A percentile compares a stretch with the other conserved stretches of the same genome.
phyloP scores from a whole-genome alignment of 2,329 filamentous ascomycete genomes.

The Piedraia hortae region DNA sequence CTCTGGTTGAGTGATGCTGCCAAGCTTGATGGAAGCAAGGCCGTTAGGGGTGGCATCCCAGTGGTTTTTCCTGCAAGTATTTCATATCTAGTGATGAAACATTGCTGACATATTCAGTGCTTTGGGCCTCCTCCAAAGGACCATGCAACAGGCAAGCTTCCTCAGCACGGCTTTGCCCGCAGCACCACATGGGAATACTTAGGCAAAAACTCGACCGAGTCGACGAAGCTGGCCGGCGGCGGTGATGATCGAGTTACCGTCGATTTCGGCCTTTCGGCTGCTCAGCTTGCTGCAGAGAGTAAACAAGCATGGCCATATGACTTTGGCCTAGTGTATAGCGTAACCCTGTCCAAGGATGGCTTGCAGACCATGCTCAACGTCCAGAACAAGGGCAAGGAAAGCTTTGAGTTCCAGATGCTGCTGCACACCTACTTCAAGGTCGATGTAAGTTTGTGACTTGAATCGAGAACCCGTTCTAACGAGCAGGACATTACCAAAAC shows the following conservation, averaged over 20 bases:
- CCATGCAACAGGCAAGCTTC: slow-evolving; percentile 48
- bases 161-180: slow-evolving; percentile 87
- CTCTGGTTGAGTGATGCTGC: slow-evolving; percentile 19
- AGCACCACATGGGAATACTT: slow-evolving; percentile 81
- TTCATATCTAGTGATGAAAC: neutral
- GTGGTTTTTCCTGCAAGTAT: slow-evolving; percentile 64
- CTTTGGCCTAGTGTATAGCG: slow-evolving; percentile 80
- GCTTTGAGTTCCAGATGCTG: slow-evolving; percentile 77
- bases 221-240: slow-evolving; percentile 14
- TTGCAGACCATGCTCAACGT: slow-evolving; percentile 64
- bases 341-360: slow-evolving; percentile 48
- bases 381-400: slow-evolving; percentile 55
- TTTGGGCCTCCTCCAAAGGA: slow-evolving; percentile 59
- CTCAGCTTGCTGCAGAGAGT: slow-evolving; percentile 39
- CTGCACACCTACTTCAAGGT: slow-evolving; percentile 76
- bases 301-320: slow-evolving; percentile 56
- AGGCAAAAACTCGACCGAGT: slow-evolving; percentile 53
- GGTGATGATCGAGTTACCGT: slow-evolving; percentile 56
- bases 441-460: slow-evolving; percentile 27
- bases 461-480: slow-evolving; percentile 2
- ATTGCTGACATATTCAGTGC: slow-evolving; percentile 25
- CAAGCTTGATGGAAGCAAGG: slow-evolving; percentile 60
- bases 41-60: slow-evolving; percentile 75
- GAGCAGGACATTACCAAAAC: slow-evolving; percentile 50
- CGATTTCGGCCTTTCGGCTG: slow-evolving; percentile 68